Percentiles rank a stretch among this genome's conserved stretches.
Conservation (phyloP, 2,329 filamentous ascomycete species). For the Fusarium penzigii region DNA sequence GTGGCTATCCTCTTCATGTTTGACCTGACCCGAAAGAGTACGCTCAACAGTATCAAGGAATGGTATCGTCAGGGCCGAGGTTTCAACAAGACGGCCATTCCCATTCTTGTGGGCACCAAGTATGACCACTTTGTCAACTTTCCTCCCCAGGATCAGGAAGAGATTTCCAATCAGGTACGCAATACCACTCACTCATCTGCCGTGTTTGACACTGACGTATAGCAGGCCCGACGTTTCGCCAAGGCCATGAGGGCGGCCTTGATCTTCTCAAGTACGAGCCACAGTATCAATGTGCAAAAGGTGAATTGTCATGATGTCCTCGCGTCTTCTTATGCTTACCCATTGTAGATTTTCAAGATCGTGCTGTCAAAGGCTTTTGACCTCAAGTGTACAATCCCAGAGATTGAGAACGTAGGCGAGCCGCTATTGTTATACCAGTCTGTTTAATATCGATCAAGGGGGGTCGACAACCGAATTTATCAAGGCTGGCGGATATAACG, state of each 20-base stretch:
- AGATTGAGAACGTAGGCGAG: conserved; percentile 98
- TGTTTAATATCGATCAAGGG: conserved; percentile 31
- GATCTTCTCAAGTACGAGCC: conserved; percentile 98
- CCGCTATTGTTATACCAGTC: conserved; percentile 89
- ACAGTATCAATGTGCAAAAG: conserved; percentile 99
- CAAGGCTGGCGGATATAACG: neutral
- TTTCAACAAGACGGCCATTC: conserved; percentile 99
- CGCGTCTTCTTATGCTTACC: conserved; percentile 8
- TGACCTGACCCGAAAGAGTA: conserved; percentile 96
- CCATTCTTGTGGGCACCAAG: conserved; percentile 94
- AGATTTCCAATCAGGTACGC: conserved; percentile 90
- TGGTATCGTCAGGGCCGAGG: conserved; percentile 98
- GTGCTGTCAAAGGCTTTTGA: conserved; percentile 98
- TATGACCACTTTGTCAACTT: conserved; percentile 99
- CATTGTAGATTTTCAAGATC: conserved; percentile 92
- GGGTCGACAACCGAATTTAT: neutral
- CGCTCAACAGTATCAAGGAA: conserved; percentile 98
- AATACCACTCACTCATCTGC: neutral
- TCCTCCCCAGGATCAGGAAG: conserved; percentile 93
- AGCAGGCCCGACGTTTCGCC: conserved; percentile 89
- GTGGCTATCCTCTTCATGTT: conserved; percentile 99
- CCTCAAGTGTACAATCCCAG: conserved; percentile 96
- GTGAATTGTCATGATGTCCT: conserved; percentile 45
- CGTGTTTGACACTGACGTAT: conserved; percentile 6
- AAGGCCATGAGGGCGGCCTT: conserved; percentile 97